phyloP scores from a whole-genome alignment of 768 basidiomycete genomes.

The Gyrodon lividus region DNA sequence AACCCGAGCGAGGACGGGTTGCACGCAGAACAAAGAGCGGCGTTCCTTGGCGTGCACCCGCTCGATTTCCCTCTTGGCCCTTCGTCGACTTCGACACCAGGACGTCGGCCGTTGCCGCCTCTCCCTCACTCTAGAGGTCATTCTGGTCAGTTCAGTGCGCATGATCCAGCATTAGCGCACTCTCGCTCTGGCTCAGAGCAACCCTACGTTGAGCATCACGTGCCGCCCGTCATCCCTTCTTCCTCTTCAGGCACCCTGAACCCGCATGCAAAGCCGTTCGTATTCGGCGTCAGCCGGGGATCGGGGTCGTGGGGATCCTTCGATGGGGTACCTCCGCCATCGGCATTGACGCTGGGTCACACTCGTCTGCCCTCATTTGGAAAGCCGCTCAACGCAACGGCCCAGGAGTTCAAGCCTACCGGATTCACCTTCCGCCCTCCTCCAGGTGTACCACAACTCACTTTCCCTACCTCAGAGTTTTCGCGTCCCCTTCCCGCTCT shows the following conservation, averaged over 20 bases:
- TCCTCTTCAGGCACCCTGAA: slow-evolving; percentile 48
- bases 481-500: slow-evolving; percentile 42
- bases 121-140: slow-evolving; percentile 64
- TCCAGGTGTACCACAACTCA: slow-evolving; percentile 59
- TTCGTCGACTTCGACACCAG: slow-evolving; percentile 42
- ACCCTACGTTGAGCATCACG: slow-evolving; percentile 32
- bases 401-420: slow-evolving; percentile 77
- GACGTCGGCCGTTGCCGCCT: slow-evolving; percentile 53
- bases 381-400: slow-evolving; percentile 75
- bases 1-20: slow-evolving; percentile 82
- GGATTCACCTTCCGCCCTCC: slow-evolving; percentile 79
- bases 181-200: slow-evolving; percentile 50
- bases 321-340: slow-evolving; percentile 26
- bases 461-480: slow-evolving; percentile 30
- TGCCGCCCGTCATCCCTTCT: slow-evolving; percentile 13
- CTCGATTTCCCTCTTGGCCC: slow-evolving; percentile 47
- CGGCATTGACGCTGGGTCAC: slow-evolving; percentile 41
- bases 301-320: slow-evolving; percentile 36
- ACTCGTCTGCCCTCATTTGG: slow-evolving; percentile 47
- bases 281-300: slow-evolving; percentile 55
- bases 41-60: slow-evolving; percentile 45
- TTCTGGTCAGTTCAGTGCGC: slow-evolving; percentile 58
- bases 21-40: slow-evolving; percentile 32
- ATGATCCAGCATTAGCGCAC: slow-evolving; percentile 64
- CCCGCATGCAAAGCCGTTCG: slow-evolving; percentile 81